Evolutionary conservation across 2,329 filamentous ascomycete genomes (phyloP).

Genomic region (Thelonectria olida): DNA sequence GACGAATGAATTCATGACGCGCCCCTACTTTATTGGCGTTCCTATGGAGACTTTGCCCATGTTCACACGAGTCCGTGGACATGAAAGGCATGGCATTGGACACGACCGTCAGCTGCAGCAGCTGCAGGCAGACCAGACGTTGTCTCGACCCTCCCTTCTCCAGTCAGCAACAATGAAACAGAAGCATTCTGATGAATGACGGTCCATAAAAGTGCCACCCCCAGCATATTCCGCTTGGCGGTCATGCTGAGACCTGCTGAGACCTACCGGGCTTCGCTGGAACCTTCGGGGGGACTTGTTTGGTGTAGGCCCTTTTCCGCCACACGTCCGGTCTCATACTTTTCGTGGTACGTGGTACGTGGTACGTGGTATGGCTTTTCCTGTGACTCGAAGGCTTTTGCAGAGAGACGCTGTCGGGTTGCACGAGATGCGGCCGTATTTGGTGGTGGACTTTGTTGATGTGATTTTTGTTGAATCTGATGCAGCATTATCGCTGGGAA

Average conservation of each 20-base stretch:
- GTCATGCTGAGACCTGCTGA: neutral
- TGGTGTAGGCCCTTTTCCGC: conserved; percentile 30
- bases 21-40: conserved; percentile 28
- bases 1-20: conserved; percentile 29
- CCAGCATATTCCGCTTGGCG: conserved; percentile 7
- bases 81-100: neutral
- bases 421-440: neutral
- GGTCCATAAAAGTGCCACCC: conserved; percentile 7
- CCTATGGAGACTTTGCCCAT: conserved; percentile 20
- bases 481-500: neutral
- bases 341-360: neutral
- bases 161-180: conserved; percentile 3
- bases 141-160: neutral
- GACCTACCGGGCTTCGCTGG: conserved; percentile 1
- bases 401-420: neutral
- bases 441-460: neutral
- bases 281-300: neutral
- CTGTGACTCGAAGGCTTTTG: conserved; percentile 5
- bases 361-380: conserved; percentile 1
- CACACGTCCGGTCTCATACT: conserved; percentile 35
- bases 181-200: conserved; percentile 6
- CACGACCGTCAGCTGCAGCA: neutral
- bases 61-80: conserved; percentile 16
- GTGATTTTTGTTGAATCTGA: neutral
- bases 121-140: neutral